A percentile compares a stretch with the other conserved stretches of the same genome.
Conservation (phyloP, 805 yeast genomes). For the Grigorovia humatica region DNA sequence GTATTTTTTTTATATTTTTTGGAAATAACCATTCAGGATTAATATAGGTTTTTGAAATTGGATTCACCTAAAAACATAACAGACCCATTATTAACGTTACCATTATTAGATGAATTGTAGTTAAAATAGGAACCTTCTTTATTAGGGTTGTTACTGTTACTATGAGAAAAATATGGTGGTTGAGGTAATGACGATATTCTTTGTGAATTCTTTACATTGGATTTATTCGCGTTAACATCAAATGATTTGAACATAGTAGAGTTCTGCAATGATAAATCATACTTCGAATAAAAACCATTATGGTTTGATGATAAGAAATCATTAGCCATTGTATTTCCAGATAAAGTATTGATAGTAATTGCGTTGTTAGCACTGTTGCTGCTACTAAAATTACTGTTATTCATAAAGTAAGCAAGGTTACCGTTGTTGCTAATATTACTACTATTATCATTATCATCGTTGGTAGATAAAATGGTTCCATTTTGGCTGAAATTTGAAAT, state of each 20-base stretch:
- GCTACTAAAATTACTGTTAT: constrained; percentile 7
- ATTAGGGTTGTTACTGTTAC: neutral
- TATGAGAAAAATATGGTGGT: neutral
- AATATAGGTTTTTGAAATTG: constrained; percentile 2
- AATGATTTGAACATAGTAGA: neutral
- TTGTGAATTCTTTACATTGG: neutral
- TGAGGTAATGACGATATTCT: neutral
- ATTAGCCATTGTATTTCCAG: neutral
- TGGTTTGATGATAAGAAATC: neutral
- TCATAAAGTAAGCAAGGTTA: neutral
- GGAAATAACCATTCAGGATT: neutral
- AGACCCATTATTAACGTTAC: neutral
- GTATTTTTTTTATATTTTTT: too few relatives aligned
- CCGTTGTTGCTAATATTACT: constrained; percentile 1
- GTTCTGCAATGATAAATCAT: neutral
- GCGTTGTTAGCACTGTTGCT: neutral
- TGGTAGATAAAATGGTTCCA: constrained; percentile 2
- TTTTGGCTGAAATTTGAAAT: neutral
- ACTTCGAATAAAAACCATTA: neutral
- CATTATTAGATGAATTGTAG: neutral
- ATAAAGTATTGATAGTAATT: neutral
- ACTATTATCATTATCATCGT: constrained; percentile 1
- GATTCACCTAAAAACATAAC: constrained; percentile 3
- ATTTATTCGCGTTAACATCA: neutral
- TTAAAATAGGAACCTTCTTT: neutral